Evolutionary conservation across 1,139 yeast genomes (phyloP).

Genomic region (Yamadazyma membranifaciens): DNA sequence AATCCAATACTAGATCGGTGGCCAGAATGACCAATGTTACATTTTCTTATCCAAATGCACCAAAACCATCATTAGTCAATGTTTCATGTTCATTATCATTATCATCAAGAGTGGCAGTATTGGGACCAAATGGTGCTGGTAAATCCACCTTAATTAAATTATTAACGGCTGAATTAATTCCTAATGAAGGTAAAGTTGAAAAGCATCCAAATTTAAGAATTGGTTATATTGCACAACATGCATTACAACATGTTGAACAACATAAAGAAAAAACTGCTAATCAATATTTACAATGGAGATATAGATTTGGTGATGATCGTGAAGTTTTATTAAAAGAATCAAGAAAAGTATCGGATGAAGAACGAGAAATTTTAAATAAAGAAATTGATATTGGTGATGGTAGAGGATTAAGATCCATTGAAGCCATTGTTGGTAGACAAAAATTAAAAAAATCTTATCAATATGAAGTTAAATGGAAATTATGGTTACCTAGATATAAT

Average conservation of each 20-base stretch:
- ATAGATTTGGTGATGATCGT: constrained; percentile 96
- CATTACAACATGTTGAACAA: constrained; percentile 93
- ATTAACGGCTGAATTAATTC: constrained; percentile 87
- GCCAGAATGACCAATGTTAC: constrained; percentile 87
- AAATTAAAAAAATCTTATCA: constrained; percentile 95
- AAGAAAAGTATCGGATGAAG: constrained; percentile 82
- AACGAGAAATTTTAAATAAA: constrained; percentile 74
- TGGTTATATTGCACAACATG: constrained; percentile 98
- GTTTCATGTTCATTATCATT: constrained; percentile 87
- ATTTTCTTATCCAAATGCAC: constrained; percentile 85
- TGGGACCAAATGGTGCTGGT: constrained; percentile 99
- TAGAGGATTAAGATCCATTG: constrained; percentile 82
- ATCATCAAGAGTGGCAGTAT: constrained; percentile 92
- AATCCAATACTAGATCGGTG: constrained; percentile 91
- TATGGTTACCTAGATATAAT: constrained; percentile 89
- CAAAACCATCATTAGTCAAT: constrained; percentile 73
- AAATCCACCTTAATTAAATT: constrained; percentile 92
- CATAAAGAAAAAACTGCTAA: constrained; percentile 98
- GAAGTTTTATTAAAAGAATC: constrained; percentile 93
- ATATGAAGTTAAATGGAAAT: constrained; percentile 94
- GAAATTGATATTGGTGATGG: constrained; percentile 84
- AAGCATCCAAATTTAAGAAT: constrained; percentile 97
- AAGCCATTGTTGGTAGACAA: constrained; percentile 96
- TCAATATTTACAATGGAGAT: constrained; percentile 98
- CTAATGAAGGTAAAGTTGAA: constrained; percentile 86